Percentiles rank a stretch among this genome's conserved stretches.
Conservation (phyloP, 2,329 filamentous ascomycete genomes). For the Pezicula rhizophila region DNA sequence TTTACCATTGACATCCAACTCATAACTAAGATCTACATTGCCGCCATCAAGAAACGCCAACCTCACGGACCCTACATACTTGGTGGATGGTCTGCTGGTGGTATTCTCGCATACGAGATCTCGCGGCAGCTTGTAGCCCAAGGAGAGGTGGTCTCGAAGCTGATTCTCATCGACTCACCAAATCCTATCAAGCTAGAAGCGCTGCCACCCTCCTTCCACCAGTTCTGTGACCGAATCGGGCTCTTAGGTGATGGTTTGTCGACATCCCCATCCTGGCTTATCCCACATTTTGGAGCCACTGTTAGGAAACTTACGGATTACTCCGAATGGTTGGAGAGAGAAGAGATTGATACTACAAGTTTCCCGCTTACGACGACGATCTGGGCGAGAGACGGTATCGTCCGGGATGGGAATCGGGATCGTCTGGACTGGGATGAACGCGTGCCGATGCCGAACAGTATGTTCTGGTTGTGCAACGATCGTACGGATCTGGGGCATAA, state of each 20-base stretch:
- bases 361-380: conserved; percentile 60
- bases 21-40: conserved; percentile 56
- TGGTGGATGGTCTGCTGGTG: conserved; percentile 69
- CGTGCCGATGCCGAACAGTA: conserved; percentile 37
- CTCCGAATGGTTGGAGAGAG: conserved; percentile 36
- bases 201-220: conserved; percentile 42
- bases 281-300: conserved; percentile 61
- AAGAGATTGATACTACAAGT: conserved; percentile 26
- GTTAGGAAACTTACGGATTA: conserved; percentile 48
- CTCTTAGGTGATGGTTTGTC: conserved; percentile 40
- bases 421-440: conserved; percentile 53
- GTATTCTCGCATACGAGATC: conserved; percentile 64
- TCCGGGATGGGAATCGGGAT: conserved; percentile 32
- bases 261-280: conserved; percentile 45
- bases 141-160: conserved; percentile 49
- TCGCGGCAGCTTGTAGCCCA: conserved; percentile 51
- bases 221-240: conserved; percentile 66
- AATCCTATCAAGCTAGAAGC: conserved; percentile 62
- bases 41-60: conserved; percentile 65
- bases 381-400: conserved; percentile 69
- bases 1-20: conserved; percentile 60
- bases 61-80: conserved; percentile 61
- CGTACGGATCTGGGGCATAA: conserved; percentile 57
- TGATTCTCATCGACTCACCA: conserved; percentile 61
- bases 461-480: conserved; percentile 66